Percentiles rank a stretch among this genome's conserved stretches.
These are phyloP conservation scores for Wickerhamomyces chambardii DNA, from an alignment of 805 yeast species.

Conservation along the genomic window DNA sequence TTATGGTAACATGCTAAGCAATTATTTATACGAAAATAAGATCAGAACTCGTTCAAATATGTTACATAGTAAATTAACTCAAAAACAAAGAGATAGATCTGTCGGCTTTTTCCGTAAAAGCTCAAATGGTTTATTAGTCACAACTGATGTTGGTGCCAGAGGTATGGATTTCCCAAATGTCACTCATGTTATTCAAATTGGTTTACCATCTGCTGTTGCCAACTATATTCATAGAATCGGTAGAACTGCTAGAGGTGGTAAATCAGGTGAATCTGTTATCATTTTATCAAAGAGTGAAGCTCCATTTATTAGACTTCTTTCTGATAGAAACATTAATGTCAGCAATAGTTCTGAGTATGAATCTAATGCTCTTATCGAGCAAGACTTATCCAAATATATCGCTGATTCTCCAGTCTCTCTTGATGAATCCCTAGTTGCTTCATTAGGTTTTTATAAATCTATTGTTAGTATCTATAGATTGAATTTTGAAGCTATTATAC, in stretches of 20 bases:
- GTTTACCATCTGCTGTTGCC: constrained; percentile 66
- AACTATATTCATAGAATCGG: constrained; percentile 91
- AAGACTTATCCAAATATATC: neutral
- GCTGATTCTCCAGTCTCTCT: neutral
- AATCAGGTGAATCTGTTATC: constrained; percentile 60
- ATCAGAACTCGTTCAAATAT: no score
- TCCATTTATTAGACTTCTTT: constrained; percentile 42
- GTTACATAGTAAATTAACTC: constrained; percentile 72
- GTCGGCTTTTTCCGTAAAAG: constrained; percentile 44
- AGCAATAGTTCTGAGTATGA: constrained; percentile 23
- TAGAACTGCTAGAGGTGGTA: constrained; percentile 92
- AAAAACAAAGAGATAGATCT: constrained; percentile 53
- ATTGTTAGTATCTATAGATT: no score
- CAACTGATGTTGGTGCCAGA: constrained; percentile 93
- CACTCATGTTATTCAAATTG: constrained; percentile 75
- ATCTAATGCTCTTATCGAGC: neutral
- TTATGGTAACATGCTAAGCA: constrained; percentile 33
- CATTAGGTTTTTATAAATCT: neutral
- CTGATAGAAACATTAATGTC: constrained; percentile 47
- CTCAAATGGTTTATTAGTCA: constrained; percentile 51
- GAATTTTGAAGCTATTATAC: no score
- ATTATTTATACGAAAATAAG: constrained; percentile 12
- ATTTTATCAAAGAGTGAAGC: constrained; percentile 49
- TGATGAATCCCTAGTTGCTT: neutral
- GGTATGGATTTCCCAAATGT: constrained; percentile 94